A percentile compares a stretch with the other conserved stretches of the same genome.
Evolutionary conservation across 179 eudicot genomes (phyloP).

Genomic region (Silene coronaria): DNA sequence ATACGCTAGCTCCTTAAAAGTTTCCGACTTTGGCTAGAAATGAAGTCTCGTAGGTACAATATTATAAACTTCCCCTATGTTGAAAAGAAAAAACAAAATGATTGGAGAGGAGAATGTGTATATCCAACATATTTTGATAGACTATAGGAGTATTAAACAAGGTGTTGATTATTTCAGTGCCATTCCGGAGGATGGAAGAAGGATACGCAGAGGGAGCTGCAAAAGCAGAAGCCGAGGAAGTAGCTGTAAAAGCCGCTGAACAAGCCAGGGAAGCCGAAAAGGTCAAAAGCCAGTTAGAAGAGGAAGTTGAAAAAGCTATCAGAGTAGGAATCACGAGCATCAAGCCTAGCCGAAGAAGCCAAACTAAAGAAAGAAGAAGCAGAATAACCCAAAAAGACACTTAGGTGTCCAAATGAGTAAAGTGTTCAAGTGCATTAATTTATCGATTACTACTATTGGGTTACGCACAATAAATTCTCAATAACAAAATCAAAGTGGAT

Average conservation of each 20-base stretch:
- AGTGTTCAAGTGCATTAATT: too few species aligned
- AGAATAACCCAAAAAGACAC: too few species aligned
- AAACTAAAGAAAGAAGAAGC: slow-evolving; percentile 52
- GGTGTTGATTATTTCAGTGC: slow-evolving; percentile 35
- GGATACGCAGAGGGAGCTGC: slow-evolving; percentile 69
- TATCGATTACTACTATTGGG: too few species aligned
- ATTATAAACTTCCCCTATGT: too few species aligned
- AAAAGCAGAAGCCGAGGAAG: slow-evolving; percentile 77
- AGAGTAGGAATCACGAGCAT: slow-evolving; percentile 43
- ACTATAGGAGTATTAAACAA: neutral
- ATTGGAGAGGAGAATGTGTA: neutral
- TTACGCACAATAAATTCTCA: too few species aligned
- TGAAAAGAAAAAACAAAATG: too few species aligned
- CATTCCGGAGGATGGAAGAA: slow-evolving; percentile 88
- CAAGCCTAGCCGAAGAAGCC: slow-evolving; percentile 57
- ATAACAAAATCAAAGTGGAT: too few species aligned
- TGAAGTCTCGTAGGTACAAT: too few species aligned
- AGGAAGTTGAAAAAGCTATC: slow-evolving; percentile 51
- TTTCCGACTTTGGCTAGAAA: too few species aligned
- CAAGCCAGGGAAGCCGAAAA: slow-evolving; percentile 59
- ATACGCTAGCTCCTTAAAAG: too few species aligned
- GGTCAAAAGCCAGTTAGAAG: slow-evolving; percentile 46
- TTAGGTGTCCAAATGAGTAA: too few species aligned
- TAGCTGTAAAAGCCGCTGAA: slow-evolving; percentile 51
- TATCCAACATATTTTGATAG: neutral